These are phyloP conservation scores for Komagataella phaffii DNA, from an alignment of 805 yeast species.

Conservation along the genomic window DNA sequence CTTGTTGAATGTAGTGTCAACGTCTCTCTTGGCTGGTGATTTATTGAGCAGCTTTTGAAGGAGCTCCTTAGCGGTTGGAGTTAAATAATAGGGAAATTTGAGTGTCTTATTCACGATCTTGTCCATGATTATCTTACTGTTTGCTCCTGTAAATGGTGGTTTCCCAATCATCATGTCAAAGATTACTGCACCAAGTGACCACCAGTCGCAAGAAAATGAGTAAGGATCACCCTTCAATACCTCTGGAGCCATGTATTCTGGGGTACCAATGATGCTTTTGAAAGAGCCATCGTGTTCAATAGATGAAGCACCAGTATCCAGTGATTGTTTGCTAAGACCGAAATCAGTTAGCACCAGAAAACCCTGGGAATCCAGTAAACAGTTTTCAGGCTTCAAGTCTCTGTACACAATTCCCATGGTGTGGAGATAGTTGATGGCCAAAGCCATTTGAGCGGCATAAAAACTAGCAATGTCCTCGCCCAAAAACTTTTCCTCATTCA, in stretches of 20 bases:
- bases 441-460: conserved; percentile 69
- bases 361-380: conserved; percentile 64
- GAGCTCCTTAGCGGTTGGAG: conserved; percentile 71
- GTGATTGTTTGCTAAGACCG: conserved; percentile 50
- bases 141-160: conserved; percentile 83
- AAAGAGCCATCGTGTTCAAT: conserved; percentile 41
- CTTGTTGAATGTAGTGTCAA: conserved; percentile 36
- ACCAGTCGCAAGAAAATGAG: conserved; percentile 78
- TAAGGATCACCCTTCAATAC: conserved; percentile 66
- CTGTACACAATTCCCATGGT: conserved; percentile 73
- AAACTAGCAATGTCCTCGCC: conserved; percentile 60
- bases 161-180: conserved; percentile 73
- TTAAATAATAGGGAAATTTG: conserved; percentile 60
- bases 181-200: conserved; percentile 78
- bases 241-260: conserved; percentile 87
- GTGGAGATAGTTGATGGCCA: conserved; percentile 68
- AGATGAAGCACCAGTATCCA: conserved; percentile 15
- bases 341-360: conserved; percentile 78
- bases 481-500: conserved; percentile 31
- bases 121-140: conserved; percentile 61
- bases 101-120: conserved; percentile 59
- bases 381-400: conserved; percentile 84
- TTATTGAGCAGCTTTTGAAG: conserved; percentile 52
- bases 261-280: conserved; percentile 59
- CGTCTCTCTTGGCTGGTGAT: conserved; percentile 54